Evolutionary conservation across 2,329 filamentous ascomycete species (phyloP).

Genomic region (Diplocarpon rosae): DNA sequence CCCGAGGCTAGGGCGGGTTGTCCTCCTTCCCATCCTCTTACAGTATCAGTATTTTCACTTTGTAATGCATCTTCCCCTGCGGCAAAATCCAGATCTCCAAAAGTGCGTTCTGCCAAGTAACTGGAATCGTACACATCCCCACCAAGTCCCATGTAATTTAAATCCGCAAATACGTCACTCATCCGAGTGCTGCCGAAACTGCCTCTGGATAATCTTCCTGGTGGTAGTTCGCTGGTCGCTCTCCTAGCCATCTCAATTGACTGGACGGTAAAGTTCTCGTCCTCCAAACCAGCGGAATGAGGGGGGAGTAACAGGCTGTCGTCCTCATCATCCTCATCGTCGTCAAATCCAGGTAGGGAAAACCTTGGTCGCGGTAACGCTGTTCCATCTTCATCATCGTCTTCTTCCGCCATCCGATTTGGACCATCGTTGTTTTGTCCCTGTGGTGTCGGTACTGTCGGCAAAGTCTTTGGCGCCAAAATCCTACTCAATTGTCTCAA

Average conservation of each 20-base stretch:
- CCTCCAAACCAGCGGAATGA: conserved; percentile 40
- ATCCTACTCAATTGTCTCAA: conserved; percentile 43
- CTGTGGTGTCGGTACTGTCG: conserved; percentile 23
- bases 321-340: conserved; percentile 40
- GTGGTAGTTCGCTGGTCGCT: conserved; percentile 35
- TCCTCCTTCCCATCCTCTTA: conserved; percentile 12
- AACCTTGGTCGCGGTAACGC: conserved; percentile 42
- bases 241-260: conserved; percentile 50
- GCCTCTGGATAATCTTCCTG: conserved; percentile 34
- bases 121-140: conserved; percentile 22
- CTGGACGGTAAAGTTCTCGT: conserved; percentile 46
- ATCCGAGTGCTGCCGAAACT: conserved; percentile 40
- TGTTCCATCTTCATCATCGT: conserved; percentile 30
- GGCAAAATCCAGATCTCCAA: conserved; percentile 15
- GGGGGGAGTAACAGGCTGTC: conserved; percentile 40
- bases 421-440: conserved; percentile 5
- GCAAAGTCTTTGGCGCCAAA: conserved; percentile 35
- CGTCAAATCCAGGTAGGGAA: conserved; percentile 43
- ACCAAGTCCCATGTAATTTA: conserved; percentile 18
- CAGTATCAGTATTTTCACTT: conserved; percentile 17
- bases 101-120: conserved; percentile 17
- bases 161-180: conserved; percentile 39
- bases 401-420: conserved; percentile 20
- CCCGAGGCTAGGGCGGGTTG: conserved; percentile 15
- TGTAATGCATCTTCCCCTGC: conserved; percentile 2